Conservation (phyloP, 495 filamentous ascomycete species). For the Trichoderma gamsii region DNA sequence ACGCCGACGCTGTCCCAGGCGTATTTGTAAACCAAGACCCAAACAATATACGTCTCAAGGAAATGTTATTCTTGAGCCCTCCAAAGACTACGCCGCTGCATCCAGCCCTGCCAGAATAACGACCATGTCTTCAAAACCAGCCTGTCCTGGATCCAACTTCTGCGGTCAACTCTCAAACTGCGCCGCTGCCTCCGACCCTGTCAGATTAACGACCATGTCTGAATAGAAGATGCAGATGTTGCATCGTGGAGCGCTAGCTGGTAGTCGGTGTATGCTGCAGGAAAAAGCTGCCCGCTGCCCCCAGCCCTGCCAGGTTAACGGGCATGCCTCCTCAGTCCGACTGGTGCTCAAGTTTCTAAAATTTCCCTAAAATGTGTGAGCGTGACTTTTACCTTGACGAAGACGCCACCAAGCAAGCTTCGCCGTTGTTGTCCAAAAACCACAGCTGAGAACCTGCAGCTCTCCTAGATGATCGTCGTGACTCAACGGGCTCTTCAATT, state of each 20-base stretch:
- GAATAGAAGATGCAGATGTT: neutral
- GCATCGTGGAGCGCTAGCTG: neutral
- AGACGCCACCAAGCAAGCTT: neutral
- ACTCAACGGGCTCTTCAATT: neutral
- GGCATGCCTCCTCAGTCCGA: neutral
- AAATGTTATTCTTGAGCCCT: constrained; percentile 20
- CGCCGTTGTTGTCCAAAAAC: neutral
- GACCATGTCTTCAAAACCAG: neutral
- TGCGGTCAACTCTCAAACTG: neutral
- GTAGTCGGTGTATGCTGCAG: neutral
- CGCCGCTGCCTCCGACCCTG: constrained; percentile 11
- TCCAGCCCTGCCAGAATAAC: constrained; percentile 8
- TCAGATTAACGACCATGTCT: constrained; percentile 11
- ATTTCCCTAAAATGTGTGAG: neutral
- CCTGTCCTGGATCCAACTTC: neutral
- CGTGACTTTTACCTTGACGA: neutral
- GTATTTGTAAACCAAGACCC: too few species aligned
- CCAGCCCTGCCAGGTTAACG: constrained; percentile 6
- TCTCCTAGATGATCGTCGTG: neutral
- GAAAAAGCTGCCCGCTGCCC: neutral
- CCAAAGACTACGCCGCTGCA: constrained; percentile 23
- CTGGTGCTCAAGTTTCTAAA: neutral
- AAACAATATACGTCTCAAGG: too few species aligned
- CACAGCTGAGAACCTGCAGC: neutral
- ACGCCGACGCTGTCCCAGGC: too few species aligned